Base-by-base conservation (phyloP, 2,329 filamentous ascomycete genomes). In the Microthyrium microscopicum region DNA sequence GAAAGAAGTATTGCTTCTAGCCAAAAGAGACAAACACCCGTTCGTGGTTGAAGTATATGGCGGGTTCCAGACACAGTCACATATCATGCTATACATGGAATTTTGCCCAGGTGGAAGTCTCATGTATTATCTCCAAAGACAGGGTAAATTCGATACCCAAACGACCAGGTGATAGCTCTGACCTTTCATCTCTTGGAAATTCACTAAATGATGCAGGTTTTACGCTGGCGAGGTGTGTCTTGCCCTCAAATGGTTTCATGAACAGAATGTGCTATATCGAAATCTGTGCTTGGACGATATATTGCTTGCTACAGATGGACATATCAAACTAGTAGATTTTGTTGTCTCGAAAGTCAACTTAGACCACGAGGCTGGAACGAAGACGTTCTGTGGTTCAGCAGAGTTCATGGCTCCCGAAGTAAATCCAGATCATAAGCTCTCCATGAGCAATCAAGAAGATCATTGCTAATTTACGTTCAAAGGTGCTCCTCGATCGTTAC, bases 321-420 rank as follows among this genome's bases (percentile, higher is more conserved):
- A 31, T 31, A n/a, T 31, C 29, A 31, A 20, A n/a, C 11, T 31
- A 15, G 15, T 21, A 13, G 29, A 31, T 31, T 31, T 31, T 31
- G 29, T 31, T 2, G 29, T 31, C 16, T 31, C 29, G 29, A 31
- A 31, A n/a, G 5, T 20, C 9, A 20, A 18, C 3, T 31, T 31
- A 13, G 29, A 20, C 13, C 4, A 9, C 11, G 29, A 13, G 7
- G 29, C 13, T n/a, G 22, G 5, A 15, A 31, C 29, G 12, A n/a
- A n/a, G 3, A 20, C 18, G 13, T 31, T 31, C 11, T 31, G 29
- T 31, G 29, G 29, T 4, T 20, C 20, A 20, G 15, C 18, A 18
- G 18, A 31, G 6, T 31, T 31, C 16, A n/a, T 31, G 29, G 29
- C 29, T 15, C 29, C 29, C 3, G 29, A 31, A 9, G 29, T 31